These are phyloP conservation scores for Vinca minor DNA, from an alignment of 257 asterid genomes.

Conservation along the genomic window DNA sequence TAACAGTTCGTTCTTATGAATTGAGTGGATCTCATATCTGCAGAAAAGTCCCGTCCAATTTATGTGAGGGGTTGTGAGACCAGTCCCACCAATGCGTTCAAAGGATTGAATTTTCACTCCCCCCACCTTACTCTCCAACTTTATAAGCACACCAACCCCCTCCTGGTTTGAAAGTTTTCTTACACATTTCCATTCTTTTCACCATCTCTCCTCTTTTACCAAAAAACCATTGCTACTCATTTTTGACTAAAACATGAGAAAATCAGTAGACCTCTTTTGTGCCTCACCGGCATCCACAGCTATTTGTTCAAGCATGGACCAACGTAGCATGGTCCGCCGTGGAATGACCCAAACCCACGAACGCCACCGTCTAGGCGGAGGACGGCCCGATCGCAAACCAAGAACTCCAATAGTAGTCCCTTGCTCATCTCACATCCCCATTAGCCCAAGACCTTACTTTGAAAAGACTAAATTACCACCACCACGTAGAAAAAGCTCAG, in stretches of 20 bases:
- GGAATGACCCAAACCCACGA: slow-evolving; percentile 26
- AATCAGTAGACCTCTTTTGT: slow-evolving; percentile 64
- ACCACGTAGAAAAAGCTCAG: slow-evolving; percentile 59
- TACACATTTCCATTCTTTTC: slow-evolving; percentile 2
- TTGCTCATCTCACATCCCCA: slow-evolving; percentile 54
- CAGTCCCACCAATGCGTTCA: too few species aligned
- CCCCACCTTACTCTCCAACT: slow-evolving; percentile 16
- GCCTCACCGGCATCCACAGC: slow-evolving; percentile 89
- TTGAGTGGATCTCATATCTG: too few species aligned
- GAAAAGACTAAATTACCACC: slow-evolving; percentile 24
- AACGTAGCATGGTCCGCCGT: slow-evolving; percentile 41
- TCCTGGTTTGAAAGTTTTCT: slow-evolving; percentile 22
- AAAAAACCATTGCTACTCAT: background rate
- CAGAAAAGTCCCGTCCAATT: too few species aligned
- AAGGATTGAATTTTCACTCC: too few species aligned
- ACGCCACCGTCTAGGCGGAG: slow-evolving; percentile 16
- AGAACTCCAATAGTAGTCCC: slow-evolving; percentile 28
- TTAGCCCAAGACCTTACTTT: slow-evolving; percentile 38
- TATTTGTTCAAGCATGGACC: slow-evolving; percentile 70
- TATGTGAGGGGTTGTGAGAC: too few species aligned
- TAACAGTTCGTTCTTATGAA: too few species aligned
- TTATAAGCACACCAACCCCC: slow-evolving; percentile 34
- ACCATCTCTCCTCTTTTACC: too few species aligned
- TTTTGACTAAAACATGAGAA: slow-evolving; percentile 35
- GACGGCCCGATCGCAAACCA: slow-evolving; percentile 17